Evolutionary conservation across 2,329 filamentous ascomycete genomes (phyloP), one percentile per base, ranked within the genome.

Genomic region (Alternaria brassicicola): DNA sequence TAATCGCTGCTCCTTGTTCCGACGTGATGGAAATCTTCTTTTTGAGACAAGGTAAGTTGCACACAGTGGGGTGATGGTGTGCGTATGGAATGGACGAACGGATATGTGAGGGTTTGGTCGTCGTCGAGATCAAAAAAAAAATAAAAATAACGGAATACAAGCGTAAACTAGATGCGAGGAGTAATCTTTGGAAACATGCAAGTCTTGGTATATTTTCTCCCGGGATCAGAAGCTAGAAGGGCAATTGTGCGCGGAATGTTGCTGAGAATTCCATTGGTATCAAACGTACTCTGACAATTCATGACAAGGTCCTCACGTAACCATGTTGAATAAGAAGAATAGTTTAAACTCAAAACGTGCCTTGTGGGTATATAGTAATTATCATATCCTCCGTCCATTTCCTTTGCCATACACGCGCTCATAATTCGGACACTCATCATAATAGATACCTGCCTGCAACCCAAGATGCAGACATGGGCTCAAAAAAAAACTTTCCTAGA

Each of bases 281-380:
- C 5, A 25, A 13, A 6, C 21, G 38, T 41, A 41, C 21, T 21
- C 13, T 25, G 21, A 25, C 38, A 41, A 41, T 3, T 5, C 21
- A 41, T 23, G 12, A 25, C 21, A 41, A 41, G 17, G 8, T 21
- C 17, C 13, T 31, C 28, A 31, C 4, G 6, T n/a, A 4, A 6
- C 21, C 15, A 42, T 25, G 15, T 4, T 9, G 3, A 9, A 42
- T 15, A 25, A 13, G 3, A 42, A 25, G 35, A 38, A 21, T 5
- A 21, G 21, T 12, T 3, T 12, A 38, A 38, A 38, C 17, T 38
- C 17, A 38, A 36, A 38, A 38, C 17, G 10, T 38, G 17, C 28
- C 31, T 46, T 46, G 28, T 46, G 43, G 43, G 43, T 46, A 46
- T 46, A 46, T 46, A 31, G 28, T 33, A 46, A 46, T 46, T 33